These are phyloP conservation scores for Epichloe glyceriae DNA, from an alignment of 2,329 filamentous ascomycete genomes.

Conservation along the genomic window DNA sequence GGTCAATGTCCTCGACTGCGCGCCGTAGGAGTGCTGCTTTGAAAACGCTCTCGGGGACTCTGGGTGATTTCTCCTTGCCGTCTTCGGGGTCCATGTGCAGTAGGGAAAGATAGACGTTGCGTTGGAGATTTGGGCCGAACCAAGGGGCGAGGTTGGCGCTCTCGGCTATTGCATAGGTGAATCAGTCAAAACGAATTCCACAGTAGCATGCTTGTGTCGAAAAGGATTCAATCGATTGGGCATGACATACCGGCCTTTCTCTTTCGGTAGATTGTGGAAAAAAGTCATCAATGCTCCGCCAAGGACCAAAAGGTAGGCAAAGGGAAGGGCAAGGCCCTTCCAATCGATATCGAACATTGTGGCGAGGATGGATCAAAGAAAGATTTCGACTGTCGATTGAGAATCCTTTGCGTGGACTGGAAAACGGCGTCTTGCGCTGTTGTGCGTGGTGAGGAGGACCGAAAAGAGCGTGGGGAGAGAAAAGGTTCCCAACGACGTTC, in stretches of 20 bases:
- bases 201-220: background rate
- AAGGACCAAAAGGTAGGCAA: slow-evolving; percentile 81
- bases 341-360: slow-evolving; percentile 44
- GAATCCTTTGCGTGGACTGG: background rate
- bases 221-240: background rate
- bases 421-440: background rate
- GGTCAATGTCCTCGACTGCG: slow-evolving; percentile 83
- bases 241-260: slow-evolving; percentile 62
- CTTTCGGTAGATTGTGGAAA: slow-evolving; percentile 86
- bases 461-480: background rate
- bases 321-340: slow-evolving; percentile 72
- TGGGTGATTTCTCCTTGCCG: slow-evolving; percentile 51
- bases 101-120: slow-evolving; percentile 88
- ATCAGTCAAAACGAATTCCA: background rate
- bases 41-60: slow-evolving; percentile 70
- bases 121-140: slow-evolving; percentile 83
- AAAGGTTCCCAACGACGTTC: background rate
- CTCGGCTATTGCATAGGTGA: slow-evolving; percentile 38
- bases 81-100: slow-evolving; percentile 60
- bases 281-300: slow-evolving; percentile 83
- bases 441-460: background rate
- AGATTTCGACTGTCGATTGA: background rate
- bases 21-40: slow-evolving; percentile 80
- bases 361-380: background rate
- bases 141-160: slow-evolving; percentile 81